phyloP scores from a whole-genome alignment of 2,329 filamentous ascomycete genomes.

The Aspergillus sp. region DNA sequence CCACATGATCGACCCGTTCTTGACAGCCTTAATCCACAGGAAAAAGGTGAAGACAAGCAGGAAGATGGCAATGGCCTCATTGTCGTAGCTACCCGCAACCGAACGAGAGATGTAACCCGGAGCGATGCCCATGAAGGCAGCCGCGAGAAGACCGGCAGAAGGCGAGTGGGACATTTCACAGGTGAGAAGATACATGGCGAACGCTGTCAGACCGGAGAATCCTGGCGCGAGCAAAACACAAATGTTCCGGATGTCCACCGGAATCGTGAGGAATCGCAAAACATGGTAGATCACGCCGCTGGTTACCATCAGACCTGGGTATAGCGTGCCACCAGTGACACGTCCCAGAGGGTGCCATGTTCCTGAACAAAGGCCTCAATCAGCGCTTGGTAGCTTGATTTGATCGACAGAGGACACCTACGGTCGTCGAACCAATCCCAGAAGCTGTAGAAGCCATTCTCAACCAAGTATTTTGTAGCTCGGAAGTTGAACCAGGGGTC shows the following conservation, averaged over 20 bases:
- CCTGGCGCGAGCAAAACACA: conserved; percentile 93
- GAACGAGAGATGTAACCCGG: conserved; percentile 98
- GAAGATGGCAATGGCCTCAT: conserved; percentile 99
- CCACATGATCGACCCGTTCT: conserved; percentile 95
- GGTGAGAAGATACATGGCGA: conserved; percentile 90
- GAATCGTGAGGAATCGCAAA: conserved; percentile 82
- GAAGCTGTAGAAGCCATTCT: conserved; percentile 97
- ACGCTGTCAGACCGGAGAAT: conserved; percentile 90
- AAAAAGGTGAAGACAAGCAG: conserved; percentile 97
- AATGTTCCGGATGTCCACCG: conserved; percentile 97
- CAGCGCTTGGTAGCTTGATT: background rate
- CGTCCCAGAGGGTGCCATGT: conserved; percentile 99
- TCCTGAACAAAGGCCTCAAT: conserved; percentile 43
- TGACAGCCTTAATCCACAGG: conserved; percentile 98
- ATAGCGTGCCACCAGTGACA: conserved; percentile 97
- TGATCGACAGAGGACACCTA: conserved; percentile 42
- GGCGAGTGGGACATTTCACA: conserved; percentile 96
- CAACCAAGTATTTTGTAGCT: conserved; percentile 94
- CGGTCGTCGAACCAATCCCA: conserved; percentile 99
- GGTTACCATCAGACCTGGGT: conserved; percentile 98
- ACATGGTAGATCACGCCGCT: conserved; percentile 95
- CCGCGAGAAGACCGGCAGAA: conserved; percentile 90
- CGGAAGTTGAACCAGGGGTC: conserved; percentile 99
- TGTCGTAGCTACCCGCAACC: conserved; percentile 97
- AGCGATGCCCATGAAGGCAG: conserved; percentile 94